Base-by-base conservation (phyloP, 768 basidiomycete species). In the Suillus tomentosus region DNA sequence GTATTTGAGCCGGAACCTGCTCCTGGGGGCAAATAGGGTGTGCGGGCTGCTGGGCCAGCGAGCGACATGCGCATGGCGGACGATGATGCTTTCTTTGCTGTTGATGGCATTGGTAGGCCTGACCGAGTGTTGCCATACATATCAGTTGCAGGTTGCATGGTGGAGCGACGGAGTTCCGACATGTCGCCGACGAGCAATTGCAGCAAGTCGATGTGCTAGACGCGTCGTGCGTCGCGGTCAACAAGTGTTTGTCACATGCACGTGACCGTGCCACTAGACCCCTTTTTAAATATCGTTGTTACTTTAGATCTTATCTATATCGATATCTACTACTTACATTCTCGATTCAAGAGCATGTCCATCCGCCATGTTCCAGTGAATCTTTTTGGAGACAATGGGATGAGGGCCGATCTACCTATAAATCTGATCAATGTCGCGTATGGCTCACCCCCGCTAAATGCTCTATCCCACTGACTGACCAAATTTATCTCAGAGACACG, bases 361-460 rank as follows among this genome's bases (percentile, higher is more conserved):
- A 42, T 2, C 17, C 24, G 42, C 40, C 27, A 42, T 27, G 17
- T 17, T n/a, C 27, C 17, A 27, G 40, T 83, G 66, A 74, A 82
- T 7, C 84, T 99, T 0, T 99, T 95, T 76, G 96, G 94, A 4
- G 95, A 94, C 6, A 2, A 42, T 14, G 94, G 92, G 14, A 94
- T 99, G 64, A 83, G 27, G 10, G 57, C 40, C 3, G 1, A 27
- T 58, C 77, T 92, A 1, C 89, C 90, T 3, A 24, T 67, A 1
- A 65, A 76, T 63, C 85, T 94, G 65, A 69, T 93, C 61, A 96
- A 99, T 78, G 94, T 89, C 60, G 92, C 95, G 96, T 97, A 78
- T 66, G 57, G 6, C 39, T 27, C 57, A 42, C 39, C 31, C 24
- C 31, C 19, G 17, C 24, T 13, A 50, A 42, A 42, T 13, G 3